phyloP scores from a whole-genome alignment of 139 green algal genomes.

The Coelastrella sp. region DNA sequence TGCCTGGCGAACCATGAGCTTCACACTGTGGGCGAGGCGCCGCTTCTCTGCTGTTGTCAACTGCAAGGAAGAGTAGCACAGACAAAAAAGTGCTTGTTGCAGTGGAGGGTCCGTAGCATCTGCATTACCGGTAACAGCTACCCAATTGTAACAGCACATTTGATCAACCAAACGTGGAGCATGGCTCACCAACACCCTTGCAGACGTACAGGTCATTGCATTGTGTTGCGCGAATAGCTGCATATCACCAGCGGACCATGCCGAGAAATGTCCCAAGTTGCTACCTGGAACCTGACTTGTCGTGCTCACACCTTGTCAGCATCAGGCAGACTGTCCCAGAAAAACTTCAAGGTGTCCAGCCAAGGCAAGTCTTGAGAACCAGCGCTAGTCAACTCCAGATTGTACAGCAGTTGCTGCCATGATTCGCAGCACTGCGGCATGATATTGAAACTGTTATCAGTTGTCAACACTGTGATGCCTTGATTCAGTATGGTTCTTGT shows the following conservation, averaged over 20 bases:
- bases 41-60: conserved; percentile 28
- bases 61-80: conserved; percentile 9
- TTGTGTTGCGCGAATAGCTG: too few species aligned
- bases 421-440: not conserved
- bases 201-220: not conserved
- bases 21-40: not conserved
- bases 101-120: too few species aligned
- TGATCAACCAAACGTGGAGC: not conserved
- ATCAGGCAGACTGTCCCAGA: conserved; percentile 44
- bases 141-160: not conserved
- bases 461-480: not conserved
- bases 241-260: too few species aligned
- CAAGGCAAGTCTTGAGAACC: conserved; percentile 17
- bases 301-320: conserved; percentile 32
- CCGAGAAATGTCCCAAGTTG: too few species aligned
- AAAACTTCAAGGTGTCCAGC: conserved; percentile 40
- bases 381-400: not conserved
- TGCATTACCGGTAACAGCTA: not conserved
- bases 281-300: too few species aligned
- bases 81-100: not conserved
- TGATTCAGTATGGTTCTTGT: not conserved
- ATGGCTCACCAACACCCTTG: not conserved
- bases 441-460: not conserved
- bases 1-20: not conserved
- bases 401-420: conserved; percentile 10